phyloP scores from a whole-genome alignment of 2,329 filamentous ascomycete genomes.

The Allantophomopsis lycopodina region DNA sequence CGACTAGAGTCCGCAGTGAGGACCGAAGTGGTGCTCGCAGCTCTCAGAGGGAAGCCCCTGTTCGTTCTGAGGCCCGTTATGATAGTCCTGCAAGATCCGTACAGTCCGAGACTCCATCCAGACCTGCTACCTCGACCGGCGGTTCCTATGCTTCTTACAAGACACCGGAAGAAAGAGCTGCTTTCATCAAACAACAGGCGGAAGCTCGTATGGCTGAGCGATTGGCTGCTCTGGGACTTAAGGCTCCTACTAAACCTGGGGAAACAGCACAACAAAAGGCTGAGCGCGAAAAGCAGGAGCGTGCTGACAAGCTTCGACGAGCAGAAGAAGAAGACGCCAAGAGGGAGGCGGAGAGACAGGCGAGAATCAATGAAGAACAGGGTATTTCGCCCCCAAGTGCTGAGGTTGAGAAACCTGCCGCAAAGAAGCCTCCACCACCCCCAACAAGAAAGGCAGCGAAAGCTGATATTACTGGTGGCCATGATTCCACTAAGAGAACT shows the following conservation, averaged over 20 bases:
- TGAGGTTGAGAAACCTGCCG: slow-evolving; percentile 21
- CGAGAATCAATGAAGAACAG: slow-evolving; percentile 19
- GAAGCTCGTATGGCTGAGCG: slow-evolving; percentile 95
- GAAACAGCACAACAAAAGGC: slow-evolving; percentile 74
- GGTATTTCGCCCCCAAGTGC: slow-evolving; percentile 15
- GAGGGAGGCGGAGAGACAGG: slow-evolving; percentile 74
- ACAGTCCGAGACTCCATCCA: slow-evolving; percentile 14
- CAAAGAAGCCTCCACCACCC: slow-evolving; percentile 66
- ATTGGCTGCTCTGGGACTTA: slow-evolving; percentile 84
- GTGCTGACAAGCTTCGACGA: slow-evolving; percentile 73
- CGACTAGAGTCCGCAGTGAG: slow-evolving; percentile 51
- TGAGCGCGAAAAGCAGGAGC: slow-evolving; percentile 78
- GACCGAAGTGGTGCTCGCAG: slow-evolving; percentile 33
- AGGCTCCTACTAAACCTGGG: slow-evolving; percentile 62
- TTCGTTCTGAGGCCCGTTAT: slow-evolving; percentile 20
- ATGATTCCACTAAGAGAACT: slow-evolving; percentile 41
- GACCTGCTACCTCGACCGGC: slow-evolving; percentile 25
- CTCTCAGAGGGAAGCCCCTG: slow-evolving; percentile 28
- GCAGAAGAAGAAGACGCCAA: slow-evolving; percentile 90
- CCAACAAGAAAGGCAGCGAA: slow-evolving; percentile 59
- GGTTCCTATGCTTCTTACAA: slow-evolving; percentile 72
- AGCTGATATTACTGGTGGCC: slow-evolving; percentile 41
- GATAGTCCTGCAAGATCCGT: slow-evolving; percentile 20
- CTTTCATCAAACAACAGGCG: slow-evolving; percentile 93
- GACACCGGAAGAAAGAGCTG: slow-evolving; percentile 85